Percentiles rank a stretch among this genome's conserved stretches.
phyloP scores from a whole-genome alignment of 1,284 basidiomycete genomes.

The Malassezia equina region DNA sequence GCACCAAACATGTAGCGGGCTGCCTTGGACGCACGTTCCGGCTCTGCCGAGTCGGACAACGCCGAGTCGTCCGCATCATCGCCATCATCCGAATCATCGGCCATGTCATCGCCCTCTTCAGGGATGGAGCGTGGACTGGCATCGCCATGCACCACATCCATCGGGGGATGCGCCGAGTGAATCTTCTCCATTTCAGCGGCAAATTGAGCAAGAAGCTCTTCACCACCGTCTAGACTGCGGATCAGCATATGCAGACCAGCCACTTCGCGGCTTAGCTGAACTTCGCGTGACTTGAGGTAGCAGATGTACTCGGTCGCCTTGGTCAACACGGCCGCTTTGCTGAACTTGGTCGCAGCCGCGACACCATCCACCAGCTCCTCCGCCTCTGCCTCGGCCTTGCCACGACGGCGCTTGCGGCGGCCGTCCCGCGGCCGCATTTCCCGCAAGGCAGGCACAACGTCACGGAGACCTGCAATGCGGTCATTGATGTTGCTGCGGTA shows the following conservation, averaged over 20 bases:
- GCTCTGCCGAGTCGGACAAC: constrained; percentile 14
- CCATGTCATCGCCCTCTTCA: constrained; percentile 11
- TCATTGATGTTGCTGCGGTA: constrained; percentile 48
- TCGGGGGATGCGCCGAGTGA: not conserved
- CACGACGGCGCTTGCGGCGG: constrained; percentile 27
- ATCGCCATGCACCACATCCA: not conserved
- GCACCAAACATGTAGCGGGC: constrained; percentile 41
- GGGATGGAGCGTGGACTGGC: constrained; percentile 20
- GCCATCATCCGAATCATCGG: constrained; percentile 18
- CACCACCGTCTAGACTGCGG: constrained; percentile 39
- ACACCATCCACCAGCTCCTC: constrained; percentile 44
- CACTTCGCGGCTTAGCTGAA: constrained; percentile 34
- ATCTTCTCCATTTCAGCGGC: constrained; percentile 36
- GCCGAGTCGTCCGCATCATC: constrained; percentile 31
- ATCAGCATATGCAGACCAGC: constrained; percentile 36
- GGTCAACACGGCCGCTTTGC: constrained; percentile 44
- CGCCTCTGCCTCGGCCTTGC: constrained; percentile 25
- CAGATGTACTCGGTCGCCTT: constrained; percentile 47
- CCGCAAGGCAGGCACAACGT: constrained; percentile 67
- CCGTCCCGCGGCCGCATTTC: constrained; percentile 35
- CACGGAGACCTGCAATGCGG: constrained; percentile 51
- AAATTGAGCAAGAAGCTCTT: constrained; percentile 42
- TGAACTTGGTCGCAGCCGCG: constrained; percentile 44
- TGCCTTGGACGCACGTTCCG: constrained; percentile 13
- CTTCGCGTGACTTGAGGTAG: constrained; percentile 40